A percentile compares a stretch with the other conserved stretches of the same genome.
phyloP scores from a whole-genome alignment of 2,329 filamentous ascomycete genomes.

The Cytospora leucostoma region DNA sequence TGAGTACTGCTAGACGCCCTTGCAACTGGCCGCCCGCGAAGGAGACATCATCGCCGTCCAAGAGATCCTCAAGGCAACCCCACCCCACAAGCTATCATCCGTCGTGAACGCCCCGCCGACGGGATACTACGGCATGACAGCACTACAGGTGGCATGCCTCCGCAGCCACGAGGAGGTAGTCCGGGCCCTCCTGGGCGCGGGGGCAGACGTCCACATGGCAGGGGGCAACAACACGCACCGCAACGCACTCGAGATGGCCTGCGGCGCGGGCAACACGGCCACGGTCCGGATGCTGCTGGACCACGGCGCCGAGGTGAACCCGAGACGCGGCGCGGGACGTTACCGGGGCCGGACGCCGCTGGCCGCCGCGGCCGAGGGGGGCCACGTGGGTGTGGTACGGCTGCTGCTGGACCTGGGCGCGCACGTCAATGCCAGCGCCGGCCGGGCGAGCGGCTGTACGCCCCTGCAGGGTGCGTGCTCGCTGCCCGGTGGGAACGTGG shows the following conservation, averaged over 20 bases:
- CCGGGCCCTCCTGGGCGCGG: slow-evolving; percentile 35
- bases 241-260: slow-evolving; percentile 46
- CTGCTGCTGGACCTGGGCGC: slow-evolving; percentile 40
- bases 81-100: neutral
- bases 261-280: slow-evolving; percentile 30
- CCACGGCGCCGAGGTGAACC: slow-evolving; percentile 36
- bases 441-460: slow-evolving; percentile 29
- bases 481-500: slow-evolving; percentile 14
- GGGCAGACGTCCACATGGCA: slow-evolving; percentile 38
- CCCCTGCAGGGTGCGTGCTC: slow-evolving; percentile 32
- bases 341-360: slow-evolving; percentile 42
- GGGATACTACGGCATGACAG: slow-evolving; percentile 41
- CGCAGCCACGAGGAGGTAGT: slow-evolving; percentile 33
- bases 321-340: slow-evolving; percentile 32
- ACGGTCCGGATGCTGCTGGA: slow-evolving; percentile 36
- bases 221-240: slow-evolving; percentile 39
- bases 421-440: slow-evolving; percentile 37
- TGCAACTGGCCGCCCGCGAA: slow-evolving; percentile 38
- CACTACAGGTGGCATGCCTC: slow-evolving; percentile 41
- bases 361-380: slow-evolving; percentile 40
- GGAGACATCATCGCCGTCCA: slow-evolving; percentile 35
- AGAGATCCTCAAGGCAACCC: slow-evolving; percentile 31
- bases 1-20: slow-evolving; percentile 36
- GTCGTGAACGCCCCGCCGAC: slow-evolving; percentile 36
- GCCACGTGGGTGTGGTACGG: slow-evolving; percentile 33